A percentile compares a stretch with the other conserved stretches of the same genome.
Conservation (phyloP, 2,329 filamentous ascomycete genomes). For the Colletotrichum sp. region DNA sequence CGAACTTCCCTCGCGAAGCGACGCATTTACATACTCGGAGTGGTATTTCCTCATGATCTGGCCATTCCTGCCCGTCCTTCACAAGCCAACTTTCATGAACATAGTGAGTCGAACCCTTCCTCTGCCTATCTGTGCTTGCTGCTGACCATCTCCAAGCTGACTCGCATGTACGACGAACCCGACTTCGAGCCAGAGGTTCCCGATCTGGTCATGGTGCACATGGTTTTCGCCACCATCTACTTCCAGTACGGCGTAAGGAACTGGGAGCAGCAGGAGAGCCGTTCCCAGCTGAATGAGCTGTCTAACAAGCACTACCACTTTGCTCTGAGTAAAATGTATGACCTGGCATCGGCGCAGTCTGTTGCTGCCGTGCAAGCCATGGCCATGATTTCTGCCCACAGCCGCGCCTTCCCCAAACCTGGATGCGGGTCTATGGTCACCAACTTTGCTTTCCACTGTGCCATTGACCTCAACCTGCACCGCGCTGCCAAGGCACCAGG, state of each 20-base stretch:
- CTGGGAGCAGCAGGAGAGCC: slow-evolving; percentile 57
- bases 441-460: slow-evolving; percentile 68
- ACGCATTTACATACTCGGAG: slow-evolving; percentile 72
- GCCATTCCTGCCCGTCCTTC: slow-evolving; percentile 76
- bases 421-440: slow-evolving; percentile 75
- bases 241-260: slow-evolving; percentile 80
- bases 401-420: slow-evolving; percentile 80
- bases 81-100: slow-evolving; percentile 74
- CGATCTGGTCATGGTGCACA: slow-evolving; percentile 75
- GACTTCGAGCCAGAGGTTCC: slow-evolving; percentile 65
- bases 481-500: slow-evolving; percentile 63
- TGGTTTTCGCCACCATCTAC: slow-evolving; percentile 79
- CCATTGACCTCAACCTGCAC: slow-evolving; percentile 78
- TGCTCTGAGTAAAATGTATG: slow-evolving; percentile 70
- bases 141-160: slow-evolving; percentile 47
- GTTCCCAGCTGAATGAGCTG: slow-evolving; percentile 62
- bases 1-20: slow-evolving; percentile 66
- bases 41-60: slow-evolving; percentile 79
- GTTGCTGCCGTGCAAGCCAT: slow-evolving; percentile 76
- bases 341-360: slow-evolving; percentile 66
- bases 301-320: slow-evolving; percentile 84
- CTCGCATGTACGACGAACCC: slow-evolving; percentile 73
- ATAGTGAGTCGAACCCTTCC: slow-evolving; percentile 54
- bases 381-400: slow-evolving; percentile 72
- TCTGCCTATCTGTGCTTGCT: background rate